Evolutionary conservation across 176 grass and related monocot species (phyloP), one percentile per base, ranked within the genome.

Genomic region (Musa troglodytarum): DNA sequence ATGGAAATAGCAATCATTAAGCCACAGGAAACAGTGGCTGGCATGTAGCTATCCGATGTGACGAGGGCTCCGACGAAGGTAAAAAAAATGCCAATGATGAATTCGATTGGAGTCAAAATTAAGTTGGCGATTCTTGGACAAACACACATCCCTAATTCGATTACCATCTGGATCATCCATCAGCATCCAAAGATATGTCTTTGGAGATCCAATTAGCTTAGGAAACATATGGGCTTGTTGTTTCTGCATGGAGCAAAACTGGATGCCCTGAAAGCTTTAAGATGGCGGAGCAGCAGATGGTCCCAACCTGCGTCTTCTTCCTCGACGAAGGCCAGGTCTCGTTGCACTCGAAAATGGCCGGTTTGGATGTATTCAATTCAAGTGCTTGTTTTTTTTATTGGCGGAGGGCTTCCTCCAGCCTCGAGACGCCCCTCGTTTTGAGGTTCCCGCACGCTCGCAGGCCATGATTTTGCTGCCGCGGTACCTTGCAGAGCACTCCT

Each of bases 401-500:
- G 62, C 3, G 62, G 10, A 26, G 34, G 24, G 21, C 63, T 26
- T 20, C 63, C 63, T 65, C 63, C 9, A 65, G 4, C 23, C 10
- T 12, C 9, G 63, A 28, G 23, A 65, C 63, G 6, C 63, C 24
- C 26, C 26, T 26, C 12, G 15, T 65, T 65, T 65, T 65, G 63
- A 29, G 10, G 63, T 12, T 65, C 9, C 23, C 12, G 63, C 63
- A 65, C 23, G 63, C 63, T 24, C 13, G 26, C 63, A 23, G 1
- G 26, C 23, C 67, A 69, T 69, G 67, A 69, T 43, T 69, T 69
- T 50, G 67, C 49, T 19, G 67, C 67, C 50, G 49, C 67, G n/a
- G 34, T 69, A 16, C 1, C 67, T n/a, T 50, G 43, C 68, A 70
- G 68, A 51, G 68, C 68, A 70, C 68, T 50, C 68, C 10, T 50